Evolutionary conservation across 2,329 filamentous ascomycete species (phyloP), one percentile per base, ranked within the genome.

Genomic region (Venturia pyrina): DNA sequence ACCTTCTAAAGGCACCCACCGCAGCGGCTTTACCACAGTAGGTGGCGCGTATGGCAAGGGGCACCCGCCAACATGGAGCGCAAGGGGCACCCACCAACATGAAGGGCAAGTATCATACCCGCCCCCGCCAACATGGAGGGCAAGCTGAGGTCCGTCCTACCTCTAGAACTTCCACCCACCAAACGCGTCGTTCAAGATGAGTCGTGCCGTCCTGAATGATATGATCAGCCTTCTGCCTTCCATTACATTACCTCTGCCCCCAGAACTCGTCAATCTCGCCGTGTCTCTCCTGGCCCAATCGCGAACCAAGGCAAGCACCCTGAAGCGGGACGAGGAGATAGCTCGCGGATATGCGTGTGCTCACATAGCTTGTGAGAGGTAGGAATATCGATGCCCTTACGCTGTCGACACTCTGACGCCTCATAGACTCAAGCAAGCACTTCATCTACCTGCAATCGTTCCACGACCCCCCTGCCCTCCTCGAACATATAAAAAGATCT

Each of bases 341-440:
- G 91, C 89, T n/a, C 84, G 93, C 24, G 83, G 85, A 5, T 95
- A 95, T 75, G 89, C 89, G 4, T 96, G 92, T 74, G 89, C 90
- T 17, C 88, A 96, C 76, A 84, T 99, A 67, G 95, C 95, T 24
- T 98, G 93, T 73, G 91, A 93, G 71, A 85, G 90, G 89, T 90
- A 78, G 57, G 70, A 66, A 71, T 75, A 69, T 73, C n/a, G 28
- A 28, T 65, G 37, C 62, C 44, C 19, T 62, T 32, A 13, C 64
- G 0, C 15, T 43, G 15, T 46, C 34, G 19, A 44, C 21, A 40
- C 15, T 44, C 15, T 41, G 41, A 28, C 21, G 40, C 10, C 59
- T 6, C 10, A 28, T 56, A 91, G 91, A 64, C 81, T 96, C 48
- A 93, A 92, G 73, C 89, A 87, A 65, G 75, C 81, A 0, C 84